These are phyloP conservation scores for Suaeda aralocaspica DNA, from an alignment of 148 eudicot species.

Conservation along the genomic window DNA sequence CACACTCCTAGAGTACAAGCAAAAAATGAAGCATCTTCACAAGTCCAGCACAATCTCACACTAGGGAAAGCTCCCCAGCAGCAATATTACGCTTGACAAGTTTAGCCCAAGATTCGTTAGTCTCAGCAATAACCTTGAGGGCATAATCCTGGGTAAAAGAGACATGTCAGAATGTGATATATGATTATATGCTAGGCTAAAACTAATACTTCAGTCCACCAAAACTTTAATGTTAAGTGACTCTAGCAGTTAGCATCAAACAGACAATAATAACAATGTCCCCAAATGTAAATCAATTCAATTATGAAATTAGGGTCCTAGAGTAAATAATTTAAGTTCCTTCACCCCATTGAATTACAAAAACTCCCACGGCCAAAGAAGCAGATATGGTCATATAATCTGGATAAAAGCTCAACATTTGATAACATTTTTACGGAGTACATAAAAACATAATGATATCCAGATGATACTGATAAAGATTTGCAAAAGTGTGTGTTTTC, in stretches of 20 bases:
- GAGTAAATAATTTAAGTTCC: neutral
- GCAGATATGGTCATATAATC: neutral
- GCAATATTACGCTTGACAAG: constrained; percentile 80
- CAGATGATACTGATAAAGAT: no score
- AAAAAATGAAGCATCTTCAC: constrained; percentile 7
- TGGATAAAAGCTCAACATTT: no score
- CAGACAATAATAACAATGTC: neutral
- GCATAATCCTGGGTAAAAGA: constrained; percentile 70
- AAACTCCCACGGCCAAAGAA: neutral
- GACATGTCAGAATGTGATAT: neutral
- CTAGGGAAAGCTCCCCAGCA: constrained; percentile 88
- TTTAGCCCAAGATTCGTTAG: constrained; percentile 92
- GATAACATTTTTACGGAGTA: no score
- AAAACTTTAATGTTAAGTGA: neutral
- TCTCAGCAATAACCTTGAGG: constrained; percentile 79
- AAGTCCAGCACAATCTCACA: constrained; percentile 23
- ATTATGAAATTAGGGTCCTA: neutral
- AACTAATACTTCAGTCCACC: neutral
- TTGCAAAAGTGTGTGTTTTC: no score
- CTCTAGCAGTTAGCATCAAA: neutral
- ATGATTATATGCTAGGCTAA: neutral
- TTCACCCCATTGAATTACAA: no score
- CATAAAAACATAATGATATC: no score
- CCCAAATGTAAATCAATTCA: neutral
- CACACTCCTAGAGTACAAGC: constrained; percentile 17